Percentiles rank a stretch among this genome's conserved stretches.
These are phyloP conservation scores for Wickerhamomyces queroliae DNA, from an alignment of 805 yeast species.

Conservation along the genomic window DNA sequence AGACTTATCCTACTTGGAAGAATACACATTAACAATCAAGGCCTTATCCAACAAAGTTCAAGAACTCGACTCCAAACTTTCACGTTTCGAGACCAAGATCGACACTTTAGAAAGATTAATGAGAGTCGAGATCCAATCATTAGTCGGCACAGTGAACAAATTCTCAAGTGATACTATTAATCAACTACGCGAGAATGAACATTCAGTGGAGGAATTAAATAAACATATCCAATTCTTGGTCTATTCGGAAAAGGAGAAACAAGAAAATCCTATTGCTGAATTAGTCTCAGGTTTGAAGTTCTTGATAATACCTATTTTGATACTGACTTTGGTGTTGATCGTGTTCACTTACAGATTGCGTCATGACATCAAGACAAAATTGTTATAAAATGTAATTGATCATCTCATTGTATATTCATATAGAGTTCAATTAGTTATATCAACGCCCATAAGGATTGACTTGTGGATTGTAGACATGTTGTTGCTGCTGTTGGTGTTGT, in stretches of 20 bases:
- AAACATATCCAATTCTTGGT: conserved; percentile 15
- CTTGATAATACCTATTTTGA: conserved; percentile 20
- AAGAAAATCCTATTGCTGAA: conserved; percentile 17
- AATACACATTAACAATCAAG: conserved; percentile 11
- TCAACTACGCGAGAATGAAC: conserved; percentile 20
- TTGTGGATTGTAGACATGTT: background rate
- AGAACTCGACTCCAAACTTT: conserved; percentile 2
- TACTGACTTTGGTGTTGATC: conserved; percentile 29
- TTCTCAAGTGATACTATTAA: conserved; percentile 15
- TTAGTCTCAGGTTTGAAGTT: conserved; percentile 20
- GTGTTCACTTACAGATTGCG: conserved; percentile 47
- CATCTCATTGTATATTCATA: background rate
- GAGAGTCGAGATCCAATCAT: conserved; percentile 1
- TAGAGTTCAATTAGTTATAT: background rate
- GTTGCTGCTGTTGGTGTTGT: conserved; percentile 3
- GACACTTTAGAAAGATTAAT: conserved; percentile 3
- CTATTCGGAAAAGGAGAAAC: conserved; percentile 18
- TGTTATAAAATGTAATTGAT: conserved; percentile 29
- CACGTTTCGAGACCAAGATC: conserved; percentile 5
- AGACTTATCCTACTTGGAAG: conserved; percentile 18
- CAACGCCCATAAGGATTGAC: background rate
- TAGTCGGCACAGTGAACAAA: conserved; percentile 7
- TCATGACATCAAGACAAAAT: conserved; percentile 56
- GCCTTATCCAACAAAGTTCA: conserved; percentile 2
- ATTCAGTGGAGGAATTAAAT: conserved; percentile 14